Base-by-base conservation (phyloP, 176 grass and related monocot genomes). In the Oryza longistaminata region DNA sequence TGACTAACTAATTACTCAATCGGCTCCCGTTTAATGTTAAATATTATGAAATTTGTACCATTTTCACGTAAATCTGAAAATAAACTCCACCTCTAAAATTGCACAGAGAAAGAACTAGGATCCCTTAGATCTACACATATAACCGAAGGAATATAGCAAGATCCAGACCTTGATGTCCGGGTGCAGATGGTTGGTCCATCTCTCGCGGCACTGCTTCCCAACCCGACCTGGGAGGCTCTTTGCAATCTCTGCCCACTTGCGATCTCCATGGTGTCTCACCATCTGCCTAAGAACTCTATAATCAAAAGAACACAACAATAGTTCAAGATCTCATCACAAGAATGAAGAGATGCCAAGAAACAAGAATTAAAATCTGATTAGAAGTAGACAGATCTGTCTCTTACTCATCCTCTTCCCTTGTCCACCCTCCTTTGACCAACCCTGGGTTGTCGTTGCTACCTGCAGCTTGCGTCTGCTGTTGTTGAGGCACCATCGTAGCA, bases 181-280 rank as follows among this genome's bases (percentile, higher is more conserved):
- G 2, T 77, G 83, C 0, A 98, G 64, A 83, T 95, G 91, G 68
- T 98, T 95, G 29, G 89, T 94, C 91, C 91, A 95, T 88, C 95
- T 82, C 71, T 93, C 95, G 65, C 93, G 87, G 21, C 95, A 93
- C 77, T 93, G 89, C 82, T 95, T 98, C 11, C 91, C 93, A 35
- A 93, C 93, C 80, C 87, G 90, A 4, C 89, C 89, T 0, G 81
- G 87, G 69, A 95, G 70, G 66, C 39, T 87, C 55, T 87, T 67
- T 39, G 91, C 83, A 85, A 98, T 95, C 43, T 80, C 11, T 11
- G 85, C 79, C 89, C 95, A 98, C 74, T 85, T 95, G 58, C 58
- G 70, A 5, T 90, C 80, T 7, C 95, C 95, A 40, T 81, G 77
- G 0, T 73, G 68, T 14, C 15, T 69, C n/a, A 95, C 89, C 91